Evolutionary conservation across 106 monocot species (phyloP).

Genomic region (Xerophyta viscosa): DNA sequence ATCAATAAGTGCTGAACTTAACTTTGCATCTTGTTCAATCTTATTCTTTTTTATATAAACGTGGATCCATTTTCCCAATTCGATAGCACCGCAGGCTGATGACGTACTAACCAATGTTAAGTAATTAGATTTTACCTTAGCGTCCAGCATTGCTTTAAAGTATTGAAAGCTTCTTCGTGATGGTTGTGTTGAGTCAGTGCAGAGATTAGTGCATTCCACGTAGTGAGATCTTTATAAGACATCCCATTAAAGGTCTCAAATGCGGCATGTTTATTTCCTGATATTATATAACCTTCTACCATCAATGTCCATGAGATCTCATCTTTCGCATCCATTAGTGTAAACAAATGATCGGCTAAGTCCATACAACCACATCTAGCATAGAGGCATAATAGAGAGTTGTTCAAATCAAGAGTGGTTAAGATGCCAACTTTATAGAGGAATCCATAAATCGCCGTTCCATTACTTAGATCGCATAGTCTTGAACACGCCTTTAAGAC

Average conservation of each 20-base stretch:
- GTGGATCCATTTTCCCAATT: constrained; percentile 37
- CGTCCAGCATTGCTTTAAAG: constrained; percentile 36
- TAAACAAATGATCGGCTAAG: constrained; percentile 22
- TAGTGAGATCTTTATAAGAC: constrained; percentile 27
- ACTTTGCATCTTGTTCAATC: constrained; percentile 17
- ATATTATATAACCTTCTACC: constrained; percentile 24
- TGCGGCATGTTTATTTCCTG: constrained; percentile 21
- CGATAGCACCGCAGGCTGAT: constrained; percentile 35
- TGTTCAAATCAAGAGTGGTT: constrained; percentile 22
- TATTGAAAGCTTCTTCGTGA: constrained; percentile 22
- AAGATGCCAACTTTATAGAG: constrained; percentile 19
- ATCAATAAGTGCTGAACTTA: constrained; percentile 33
- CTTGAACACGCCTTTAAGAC: constrained; percentile 19
- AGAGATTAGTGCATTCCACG: constrained; percentile 44
- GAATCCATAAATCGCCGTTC: constrained; percentile 26
- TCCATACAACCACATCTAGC: constrained; percentile 26
- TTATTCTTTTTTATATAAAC: constrained; percentile 25
- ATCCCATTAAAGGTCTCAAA: constrained; percentile 23
- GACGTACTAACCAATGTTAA: constrained; percentile 25
- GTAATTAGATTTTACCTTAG: constrained; percentile 21
- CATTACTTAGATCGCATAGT: constrained; percentile 9
- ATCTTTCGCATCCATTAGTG: constrained; percentile 20
- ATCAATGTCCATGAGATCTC: constrained; percentile 38
- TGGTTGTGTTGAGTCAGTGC: constrained; percentile 6
- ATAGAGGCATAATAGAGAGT: constrained; percentile 30